Conservation (phyloP, 225 moss, liverwort and hornwort genomes). For the Sphagnum tenellum region DNA sequence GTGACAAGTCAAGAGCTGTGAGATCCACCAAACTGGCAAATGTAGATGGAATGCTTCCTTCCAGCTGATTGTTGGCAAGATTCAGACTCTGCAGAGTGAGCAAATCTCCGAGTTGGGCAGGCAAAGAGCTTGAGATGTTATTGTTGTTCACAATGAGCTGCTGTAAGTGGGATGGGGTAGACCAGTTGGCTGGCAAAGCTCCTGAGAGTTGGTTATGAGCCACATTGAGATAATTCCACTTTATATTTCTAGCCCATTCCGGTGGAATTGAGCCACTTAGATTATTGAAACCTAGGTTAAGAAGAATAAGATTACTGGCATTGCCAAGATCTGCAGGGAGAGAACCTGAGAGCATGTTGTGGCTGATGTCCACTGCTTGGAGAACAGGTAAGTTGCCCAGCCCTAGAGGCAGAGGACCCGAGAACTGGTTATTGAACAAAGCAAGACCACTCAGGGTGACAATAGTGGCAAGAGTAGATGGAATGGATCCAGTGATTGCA, state of each 20-base stretch:
- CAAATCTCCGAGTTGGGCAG: constrained; percentile 9
- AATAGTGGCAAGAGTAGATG: constrained; percentile 20
- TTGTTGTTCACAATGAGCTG: constrained; percentile 24
- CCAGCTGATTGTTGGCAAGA: constrained; percentile 19
- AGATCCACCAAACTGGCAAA: constrained; percentile 20
- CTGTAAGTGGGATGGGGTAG: constrained; percentile 7
- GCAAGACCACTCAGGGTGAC: constrained; percentile 22
- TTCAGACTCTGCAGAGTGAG: constrained; percentile 12
- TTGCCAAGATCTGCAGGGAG: constrained; percentile 28
- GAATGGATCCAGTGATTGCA: constrained; percentile 22
- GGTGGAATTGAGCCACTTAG: constrained; percentile 39
- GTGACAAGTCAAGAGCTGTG: constrained; percentile 7
- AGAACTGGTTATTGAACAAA: constrained; percentile 49
- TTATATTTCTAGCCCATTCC: constrained; percentile 11
- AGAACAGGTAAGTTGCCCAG: constrained; percentile 46
- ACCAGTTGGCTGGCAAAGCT: constrained; percentile 22
- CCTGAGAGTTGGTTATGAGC: constrained; percentile 27
- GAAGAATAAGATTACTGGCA: constrained; percentile 25
- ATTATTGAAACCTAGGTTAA: constrained; percentile 47
- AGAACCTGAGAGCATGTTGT: constrained; percentile 40
- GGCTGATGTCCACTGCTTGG: constrained; percentile 43
- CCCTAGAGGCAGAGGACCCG: constrained; percentile 37
- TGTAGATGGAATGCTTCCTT: constrained; percentile 18
- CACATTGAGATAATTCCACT: constrained; percentile 32
- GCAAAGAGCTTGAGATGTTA: constrained; percentile 18